Evolutionary conservation across 371 early-diverging fungal species (phyloP).

Genomic region (Mortierella polycephala): DNA sequence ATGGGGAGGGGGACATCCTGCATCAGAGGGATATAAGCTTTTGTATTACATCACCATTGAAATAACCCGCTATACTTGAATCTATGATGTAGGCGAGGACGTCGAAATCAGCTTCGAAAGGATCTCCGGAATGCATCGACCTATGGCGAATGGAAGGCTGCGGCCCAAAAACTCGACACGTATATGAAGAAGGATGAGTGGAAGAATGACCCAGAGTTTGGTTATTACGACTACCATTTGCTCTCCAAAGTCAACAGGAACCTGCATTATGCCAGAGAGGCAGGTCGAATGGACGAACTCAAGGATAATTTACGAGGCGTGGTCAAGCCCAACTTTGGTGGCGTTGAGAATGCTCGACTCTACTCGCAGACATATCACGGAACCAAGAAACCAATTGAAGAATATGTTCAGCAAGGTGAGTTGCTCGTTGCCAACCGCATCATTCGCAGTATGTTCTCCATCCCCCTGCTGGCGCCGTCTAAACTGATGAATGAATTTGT

Average conservation of each 20-base stretch:
- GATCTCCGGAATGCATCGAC: constrained; percentile 61
- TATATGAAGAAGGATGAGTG: constrained; percentile 78
- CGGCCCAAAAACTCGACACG: constrained; percentile 76
- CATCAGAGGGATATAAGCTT: too few species aligned
- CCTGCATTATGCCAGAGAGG: constrained; percentile 39
- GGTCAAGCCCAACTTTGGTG: constrained; percentile 83
- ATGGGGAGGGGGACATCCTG: too few species aligned
- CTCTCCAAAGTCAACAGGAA: constrained; percentile 72
- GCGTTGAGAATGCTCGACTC: constrained; percentile 79
- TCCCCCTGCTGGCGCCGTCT: neutral
- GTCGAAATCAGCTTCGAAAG: constrained; percentile 61
- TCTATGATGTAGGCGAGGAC: constrained; percentile 62
- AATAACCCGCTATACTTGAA: neutral
- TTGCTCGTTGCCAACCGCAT: neutral
- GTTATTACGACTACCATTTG: constrained; percentile 77
- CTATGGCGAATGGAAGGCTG: constrained; percentile 78
- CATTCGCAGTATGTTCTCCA: neutral
- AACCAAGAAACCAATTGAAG: constrained; percentile 81
- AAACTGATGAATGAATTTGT: neutral
- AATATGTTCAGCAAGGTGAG: constrained; percentile 81
- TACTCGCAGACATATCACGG: constrained; percentile 84
- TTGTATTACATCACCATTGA: too few species aligned
- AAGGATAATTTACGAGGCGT: constrained; percentile 68
- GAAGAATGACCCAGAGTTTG: constrained; percentile 71
- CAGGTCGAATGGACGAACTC: constrained; percentile 32